These are phyloP conservation scores for Ceratocystis diversiconidia DNA, from an alignment of 2,329 filamentous ascomycete genomes.

Conservation along the genomic window DNA sequence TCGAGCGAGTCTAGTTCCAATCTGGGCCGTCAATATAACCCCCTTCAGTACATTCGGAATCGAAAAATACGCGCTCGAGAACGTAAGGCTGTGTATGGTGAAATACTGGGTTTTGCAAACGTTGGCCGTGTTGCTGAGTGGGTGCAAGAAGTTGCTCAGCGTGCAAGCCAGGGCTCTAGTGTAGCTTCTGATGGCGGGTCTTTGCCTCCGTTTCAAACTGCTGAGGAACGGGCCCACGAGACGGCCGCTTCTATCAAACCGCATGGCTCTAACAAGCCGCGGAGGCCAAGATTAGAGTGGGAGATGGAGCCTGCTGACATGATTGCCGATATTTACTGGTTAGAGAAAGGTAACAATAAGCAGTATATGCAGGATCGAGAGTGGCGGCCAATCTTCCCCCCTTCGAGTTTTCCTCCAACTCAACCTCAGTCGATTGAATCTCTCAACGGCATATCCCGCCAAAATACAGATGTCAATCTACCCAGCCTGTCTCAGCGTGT, in stretches of 20 bases:
- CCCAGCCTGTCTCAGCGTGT: slow-evolving; percentile 20
- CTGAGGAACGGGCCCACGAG: slow-evolving; percentile 30
- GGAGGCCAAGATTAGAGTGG: slow-evolving; percentile 73
- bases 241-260: slow-evolving; percentile 32
- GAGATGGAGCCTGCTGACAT: slow-evolving; percentile 68
- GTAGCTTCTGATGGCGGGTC: slow-evolving; percentile 13
- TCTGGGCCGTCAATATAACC: slow-evolving; percentile 68
- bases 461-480: slow-evolving; percentile 22
- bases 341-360: slow-evolving; percentile 71
- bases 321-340: slow-evolving; percentile 80
- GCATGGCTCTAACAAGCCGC: slow-evolving; percentile 42
- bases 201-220: slow-evolving; percentile 34
- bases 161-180: slow-evolving; percentile 10
- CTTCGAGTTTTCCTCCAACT: slow-evolving; percentile 14
- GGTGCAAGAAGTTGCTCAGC: slow-evolving; percentile 51
- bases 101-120: slow-evolving; percentile 64
- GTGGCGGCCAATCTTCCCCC: slow-evolving; percentile 55
- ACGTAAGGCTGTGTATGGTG: slow-evolving; percentile 57
- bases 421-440: slow-evolving; percentile 20
- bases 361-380: slow-evolving; percentile 65
- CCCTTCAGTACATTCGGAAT: slow-evolving; percentile 83
- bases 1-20: slow-evolving; percentile 26
- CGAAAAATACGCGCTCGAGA: slow-evolving; percentile 71
- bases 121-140: slow-evolving; percentile 56
- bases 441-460: slow-evolving; percentile 24